These are phyloP conservation scores for Tulasnella sp. DNA, from an alignment of 768 basidiomycete species.

Conservation along the genomic window DNA sequence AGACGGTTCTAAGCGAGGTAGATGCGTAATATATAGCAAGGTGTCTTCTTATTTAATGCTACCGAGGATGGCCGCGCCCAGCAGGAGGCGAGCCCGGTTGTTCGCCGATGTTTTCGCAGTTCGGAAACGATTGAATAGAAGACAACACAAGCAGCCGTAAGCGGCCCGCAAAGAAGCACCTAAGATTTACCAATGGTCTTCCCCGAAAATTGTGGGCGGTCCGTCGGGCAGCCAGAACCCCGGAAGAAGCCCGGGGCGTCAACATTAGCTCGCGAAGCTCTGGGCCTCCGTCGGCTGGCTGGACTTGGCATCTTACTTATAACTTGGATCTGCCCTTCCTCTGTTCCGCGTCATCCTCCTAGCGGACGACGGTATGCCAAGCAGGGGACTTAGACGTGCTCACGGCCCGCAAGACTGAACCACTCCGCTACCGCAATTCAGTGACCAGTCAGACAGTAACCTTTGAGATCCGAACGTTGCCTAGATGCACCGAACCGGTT, in stretches of 20 bases:
- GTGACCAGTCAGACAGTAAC: too few relatives aligned
- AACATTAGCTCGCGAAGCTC: background rate
- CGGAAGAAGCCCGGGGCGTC: background rate
- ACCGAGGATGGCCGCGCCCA: background rate
- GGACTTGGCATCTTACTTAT: too few relatives aligned
- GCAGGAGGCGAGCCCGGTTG: background rate
- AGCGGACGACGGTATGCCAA: too few relatives aligned
- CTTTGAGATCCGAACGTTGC: too few relatives aligned
- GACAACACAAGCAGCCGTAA: background rate
- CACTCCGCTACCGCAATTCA: too few relatives aligned
- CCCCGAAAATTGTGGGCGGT: background rate
- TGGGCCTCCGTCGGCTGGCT: background rate
- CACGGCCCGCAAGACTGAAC: too few relatives aligned
- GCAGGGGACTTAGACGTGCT: too few relatives aligned
- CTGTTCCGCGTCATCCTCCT: too few relatives aligned
- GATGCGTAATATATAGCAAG: background rate
- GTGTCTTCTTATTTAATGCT: background rate
- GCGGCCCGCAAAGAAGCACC: background rate
- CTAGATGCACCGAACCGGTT: too few relatives aligned
- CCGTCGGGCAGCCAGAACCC: background rate
- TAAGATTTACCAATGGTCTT: background rate
- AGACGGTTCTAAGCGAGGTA: background rate
- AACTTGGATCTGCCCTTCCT: too few relatives aligned
- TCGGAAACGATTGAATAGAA: background rate
- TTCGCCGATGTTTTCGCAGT: conserved; percentile 6